A percentile compares a stretch with the other conserved stretches of the same genome.
phyloP scores from a whole-genome alignment of 257 asterid species.

The Linderniella brevidens region DNA sequence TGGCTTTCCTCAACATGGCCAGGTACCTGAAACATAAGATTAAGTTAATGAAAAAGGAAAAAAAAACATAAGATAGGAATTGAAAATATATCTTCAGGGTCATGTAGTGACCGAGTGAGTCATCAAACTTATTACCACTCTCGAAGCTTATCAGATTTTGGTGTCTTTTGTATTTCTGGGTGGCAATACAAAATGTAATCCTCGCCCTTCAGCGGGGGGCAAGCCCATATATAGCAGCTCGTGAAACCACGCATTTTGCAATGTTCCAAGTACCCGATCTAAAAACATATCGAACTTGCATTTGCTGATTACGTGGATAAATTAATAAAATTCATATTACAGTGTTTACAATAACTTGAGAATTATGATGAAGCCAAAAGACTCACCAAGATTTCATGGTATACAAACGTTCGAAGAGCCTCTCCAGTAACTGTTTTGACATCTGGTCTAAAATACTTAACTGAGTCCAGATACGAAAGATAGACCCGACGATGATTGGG shows the following conservation, averaged over 20 bases:
- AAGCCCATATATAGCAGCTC: slow-evolving; percentile 98
- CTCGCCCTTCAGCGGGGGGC: slow-evolving; percentile 96
- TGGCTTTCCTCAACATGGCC: slow-evolving; percentile 82
- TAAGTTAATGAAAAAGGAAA: slow-evolving; percentile 11
- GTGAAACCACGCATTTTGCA: slow-evolving; percentile 90
- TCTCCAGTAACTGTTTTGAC: slow-evolving; percentile 79
- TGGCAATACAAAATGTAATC: slow-evolving; percentile 96
- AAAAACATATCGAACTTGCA: slow-evolving; percentile 7
- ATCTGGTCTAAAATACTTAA: slow-evolving; percentile 96
- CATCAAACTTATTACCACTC: slow-evolving; percentile 66
- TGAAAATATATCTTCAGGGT: slow-evolving; percentile 1
- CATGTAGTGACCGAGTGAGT: slow-evolving; percentile 6
- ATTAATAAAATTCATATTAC: no score
- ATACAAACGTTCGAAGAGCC: slow-evolving; percentile 93
- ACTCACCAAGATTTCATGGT: slow-evolving; percentile 91
- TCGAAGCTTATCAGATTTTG: slow-evolving; percentile 92
- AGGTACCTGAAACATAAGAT: slow-evolving; percentile 62
- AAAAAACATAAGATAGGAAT: neutral
- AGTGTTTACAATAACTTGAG: no score
- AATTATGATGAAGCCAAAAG: slow-evolving; percentile 1
- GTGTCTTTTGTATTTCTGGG: slow-evolving; percentile 97
- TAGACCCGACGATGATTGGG: slow-evolving; percentile 96
- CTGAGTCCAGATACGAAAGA: slow-evolving; percentile 92
- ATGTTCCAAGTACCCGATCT: slow-evolving; percentile 92
- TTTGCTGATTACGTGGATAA: no score